A percentile compares a stretch with the other conserved stretches of the same genome.
Evolutionary conservation across 2,329 filamentous ascomycete genomes (phyloP).

Genomic region (Fusarium falciforme): DNA sequence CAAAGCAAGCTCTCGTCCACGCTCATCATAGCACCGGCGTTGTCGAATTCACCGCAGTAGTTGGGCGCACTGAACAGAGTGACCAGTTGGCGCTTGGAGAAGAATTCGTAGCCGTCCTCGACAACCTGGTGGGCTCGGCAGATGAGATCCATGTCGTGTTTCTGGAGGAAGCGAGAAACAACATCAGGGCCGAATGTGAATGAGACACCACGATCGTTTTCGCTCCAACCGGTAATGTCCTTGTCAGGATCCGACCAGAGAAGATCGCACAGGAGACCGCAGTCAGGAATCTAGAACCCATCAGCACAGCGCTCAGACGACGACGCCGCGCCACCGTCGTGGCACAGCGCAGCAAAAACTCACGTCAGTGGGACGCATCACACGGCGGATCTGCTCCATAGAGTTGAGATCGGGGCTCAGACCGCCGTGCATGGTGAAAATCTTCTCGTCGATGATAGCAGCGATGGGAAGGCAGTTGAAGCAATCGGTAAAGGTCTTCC

Average conservation of each 20-base stretch:
- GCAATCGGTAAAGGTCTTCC: constrained; percentile 99
- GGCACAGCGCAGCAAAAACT: constrained; percentile 55
- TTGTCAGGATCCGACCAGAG: constrained; percentile 99
- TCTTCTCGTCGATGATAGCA: constrained; percentile 99
- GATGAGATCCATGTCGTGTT: constrained; percentile 99
- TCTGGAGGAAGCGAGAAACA: constrained; percentile 96
- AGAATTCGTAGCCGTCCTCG: constrained; percentile 99
- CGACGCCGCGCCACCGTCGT: constrained; percentile 24
- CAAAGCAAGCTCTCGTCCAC: constrained; percentile 98
- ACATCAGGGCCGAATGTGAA: constrained; percentile 99
- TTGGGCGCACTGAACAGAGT: constrained; percentile 98
- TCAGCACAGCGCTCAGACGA: constrained; percentile 14
- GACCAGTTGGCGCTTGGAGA: constrained; percentile 97
- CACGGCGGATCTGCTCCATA: constrained; percentile 99
- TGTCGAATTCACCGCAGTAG: constrained; percentile 99
- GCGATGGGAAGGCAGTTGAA: constrained; percentile 99
- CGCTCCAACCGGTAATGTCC: constrained; percentile 98
- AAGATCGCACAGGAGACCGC: constrained; percentile 95
- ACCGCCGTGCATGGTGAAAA: constrained; percentile 99
- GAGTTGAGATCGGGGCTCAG: constrained; percentile 97
- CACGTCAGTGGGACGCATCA: constrained; percentile 99
- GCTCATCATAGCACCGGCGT: constrained; percentile 99
- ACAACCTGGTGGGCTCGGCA: constrained; percentile 99
- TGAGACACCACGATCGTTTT: constrained; percentile 98
- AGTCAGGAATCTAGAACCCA: constrained; percentile 86